Evolutionary conservation across 2,329 filamentous ascomycete genomes (phyloP).

Genomic region (Penicillium digitatum): DNA sequence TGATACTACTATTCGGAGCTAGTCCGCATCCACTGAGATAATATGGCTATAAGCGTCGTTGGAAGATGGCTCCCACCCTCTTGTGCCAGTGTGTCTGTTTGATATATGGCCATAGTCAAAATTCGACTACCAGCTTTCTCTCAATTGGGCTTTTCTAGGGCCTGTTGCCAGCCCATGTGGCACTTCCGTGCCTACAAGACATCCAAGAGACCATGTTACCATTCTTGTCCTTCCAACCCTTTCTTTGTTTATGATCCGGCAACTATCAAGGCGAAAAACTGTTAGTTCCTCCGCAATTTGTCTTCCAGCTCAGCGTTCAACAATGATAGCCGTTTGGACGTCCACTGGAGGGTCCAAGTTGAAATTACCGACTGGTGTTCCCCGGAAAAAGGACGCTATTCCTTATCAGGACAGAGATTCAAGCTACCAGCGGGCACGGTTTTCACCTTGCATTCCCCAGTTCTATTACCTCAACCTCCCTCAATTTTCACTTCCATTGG

Average conservation of each 20-base stretch:
- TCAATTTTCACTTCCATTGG: not conserved
- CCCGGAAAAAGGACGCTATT: slow-evolving; percentile 6
- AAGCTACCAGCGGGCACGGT: slow-evolving; percentile 8
- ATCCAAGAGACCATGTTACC: not conserved
- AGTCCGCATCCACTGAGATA: not conserved
- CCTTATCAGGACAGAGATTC: slow-evolving; percentile 3
- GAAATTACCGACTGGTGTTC: not conserved
- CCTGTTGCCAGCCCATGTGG: not conserved
- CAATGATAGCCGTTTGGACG: not conserved
- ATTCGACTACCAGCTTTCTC: not conserved
- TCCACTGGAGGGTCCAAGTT: not conserved
- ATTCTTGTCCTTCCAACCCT: not conserved
- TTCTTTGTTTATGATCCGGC: not conserved
- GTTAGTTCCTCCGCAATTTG: not conserved
- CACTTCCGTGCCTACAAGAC: not conserved
- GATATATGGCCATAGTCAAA: not conserved
- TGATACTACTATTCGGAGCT: too few relatives aligned
- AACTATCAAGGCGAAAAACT: not conserved
- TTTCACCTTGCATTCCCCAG: slow-evolving; percentile 1
- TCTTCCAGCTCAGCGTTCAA: not conserved
- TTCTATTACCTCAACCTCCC: not conserved
- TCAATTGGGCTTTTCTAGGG: not conserved
- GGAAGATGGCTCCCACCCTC: not conserved
- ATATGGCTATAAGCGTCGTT: not conserved
- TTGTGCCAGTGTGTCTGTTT: not conserved